phyloP scores from a whole-genome alignment of 2,329 filamentous ascomycete genomes.

The Ramularia endophylla region DNA sequence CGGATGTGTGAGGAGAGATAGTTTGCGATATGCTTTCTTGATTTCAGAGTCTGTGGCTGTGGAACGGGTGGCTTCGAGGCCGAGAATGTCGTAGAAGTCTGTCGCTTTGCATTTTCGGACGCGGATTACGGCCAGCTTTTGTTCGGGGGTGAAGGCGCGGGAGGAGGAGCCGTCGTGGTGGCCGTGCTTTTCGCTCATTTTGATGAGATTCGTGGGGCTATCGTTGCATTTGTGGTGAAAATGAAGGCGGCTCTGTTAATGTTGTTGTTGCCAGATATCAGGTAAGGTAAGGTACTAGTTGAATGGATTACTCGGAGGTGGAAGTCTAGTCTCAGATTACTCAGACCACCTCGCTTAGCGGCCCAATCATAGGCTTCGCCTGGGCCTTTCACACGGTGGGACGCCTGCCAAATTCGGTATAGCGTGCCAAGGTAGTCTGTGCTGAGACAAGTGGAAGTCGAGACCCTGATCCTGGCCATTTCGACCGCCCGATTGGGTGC shows the following conservation, averaged over 20 bases:
- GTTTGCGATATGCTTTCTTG: conserved; percentile 96
- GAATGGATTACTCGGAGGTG: too few relatives aligned
- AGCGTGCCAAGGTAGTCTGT: too few relatives aligned
- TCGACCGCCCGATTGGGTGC: too few relatives aligned
- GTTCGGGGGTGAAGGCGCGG: conserved; percentile 77
- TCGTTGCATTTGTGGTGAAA: neutral
- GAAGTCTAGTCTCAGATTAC: too few relatives aligned
- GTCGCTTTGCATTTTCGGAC: conserved; percentile 79
- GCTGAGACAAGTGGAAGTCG: too few relatives aligned
- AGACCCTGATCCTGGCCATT: too few relatives aligned
- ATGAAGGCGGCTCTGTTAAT: neutral
- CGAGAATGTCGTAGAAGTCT: conserved; percentile 93
- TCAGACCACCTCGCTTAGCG: too few relatives aligned
- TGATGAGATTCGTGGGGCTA: neutral
- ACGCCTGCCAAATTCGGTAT: conserved; percentile 2
- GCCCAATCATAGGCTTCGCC: too few relatives aligned
- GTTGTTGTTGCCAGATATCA: conserved; percentile 17
- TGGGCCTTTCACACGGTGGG: neutral
- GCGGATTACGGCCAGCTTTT: conserved; percentile 84
- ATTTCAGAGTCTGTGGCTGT: conserved; percentile 75
- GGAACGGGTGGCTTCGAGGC: conserved; percentile 58
- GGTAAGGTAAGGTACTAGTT: too few relatives aligned
- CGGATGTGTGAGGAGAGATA: conserved; percentile 89
- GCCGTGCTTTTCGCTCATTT: conserved; percentile 41
- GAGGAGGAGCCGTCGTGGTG: conserved; percentile 73